Conservation (phyloP, 2,329 filamentous ascomycete species). For the Pseudopyricularia cyperi region DNA sequence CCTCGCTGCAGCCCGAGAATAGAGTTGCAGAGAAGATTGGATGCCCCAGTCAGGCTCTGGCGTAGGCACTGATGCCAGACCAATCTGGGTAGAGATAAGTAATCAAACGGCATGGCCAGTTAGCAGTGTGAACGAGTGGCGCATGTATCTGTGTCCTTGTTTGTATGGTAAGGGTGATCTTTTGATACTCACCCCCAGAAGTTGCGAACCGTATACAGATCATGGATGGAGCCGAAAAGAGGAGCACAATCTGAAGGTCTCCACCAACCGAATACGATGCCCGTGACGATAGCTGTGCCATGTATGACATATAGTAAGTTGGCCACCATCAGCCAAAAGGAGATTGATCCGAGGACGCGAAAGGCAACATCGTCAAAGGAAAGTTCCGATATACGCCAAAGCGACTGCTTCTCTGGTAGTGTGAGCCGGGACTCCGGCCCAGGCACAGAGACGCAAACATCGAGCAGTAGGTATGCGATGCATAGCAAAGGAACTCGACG, state of each 20-base stretch:
- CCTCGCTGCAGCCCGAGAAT: background rate
- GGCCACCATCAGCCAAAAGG: background rate
- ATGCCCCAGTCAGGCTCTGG: background rate
- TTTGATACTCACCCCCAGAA: background rate
- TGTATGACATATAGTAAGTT: background rate
- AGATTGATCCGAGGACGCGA: background rate
- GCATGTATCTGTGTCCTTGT: background rate
- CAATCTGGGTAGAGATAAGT: background rate
- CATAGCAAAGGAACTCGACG: background rate
- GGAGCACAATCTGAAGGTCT: background rate
- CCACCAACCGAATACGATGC: background rate
- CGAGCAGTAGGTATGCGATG: background rate
- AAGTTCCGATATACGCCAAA: background rate
- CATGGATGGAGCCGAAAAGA: background rate
- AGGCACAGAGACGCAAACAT: background rate
- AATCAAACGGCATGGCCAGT: too few relatives aligned
- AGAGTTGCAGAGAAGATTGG: background rate
- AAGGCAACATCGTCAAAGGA: background rate
- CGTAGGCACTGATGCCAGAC: background rate
- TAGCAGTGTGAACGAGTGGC: background rate
- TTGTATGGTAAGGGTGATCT: background rate
- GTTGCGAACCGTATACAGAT: background rate
- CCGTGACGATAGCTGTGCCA: background rate
- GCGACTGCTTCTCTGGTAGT: background rate
- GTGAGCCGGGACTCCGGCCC: background rate